A percentile compares a stretch with the other conserved stretches of the same genome.
Evolutionary conservation across 108 stramenopile genomes (phyloP).

Genomic region (Skeletonema potamos): DNA sequence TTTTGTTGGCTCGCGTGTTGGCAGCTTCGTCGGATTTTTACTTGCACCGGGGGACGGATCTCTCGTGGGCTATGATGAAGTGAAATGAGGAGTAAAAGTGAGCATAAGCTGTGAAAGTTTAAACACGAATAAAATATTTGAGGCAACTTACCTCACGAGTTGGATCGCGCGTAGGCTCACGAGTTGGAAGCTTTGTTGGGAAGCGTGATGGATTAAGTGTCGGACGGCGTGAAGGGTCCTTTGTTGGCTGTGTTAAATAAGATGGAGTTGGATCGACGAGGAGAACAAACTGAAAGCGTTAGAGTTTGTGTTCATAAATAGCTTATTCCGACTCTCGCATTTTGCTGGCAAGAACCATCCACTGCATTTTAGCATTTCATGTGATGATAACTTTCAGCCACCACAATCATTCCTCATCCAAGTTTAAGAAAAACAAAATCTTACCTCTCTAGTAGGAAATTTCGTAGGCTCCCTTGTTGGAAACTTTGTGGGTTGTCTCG

Average conservation of each 20-base stretch:
- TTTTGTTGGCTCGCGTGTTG: constrained; percentile 25
- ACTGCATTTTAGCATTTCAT: not conserved
- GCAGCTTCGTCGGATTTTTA: constrained; percentile 7
- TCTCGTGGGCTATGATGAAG: constrained; percentile 4
- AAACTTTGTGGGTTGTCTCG: not conserved
- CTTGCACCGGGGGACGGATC: constrained; percentile 12
- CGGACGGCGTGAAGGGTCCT: not conserved
- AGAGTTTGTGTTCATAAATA: not conserved
- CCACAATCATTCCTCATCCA: not conserved
- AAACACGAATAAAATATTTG: not conserved
- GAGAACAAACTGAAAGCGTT: not conserved
- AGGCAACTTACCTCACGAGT: constrained; percentile 4
- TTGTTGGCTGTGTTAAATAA: not conserved
- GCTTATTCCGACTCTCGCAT: not conserved
- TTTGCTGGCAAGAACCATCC: not conserved
- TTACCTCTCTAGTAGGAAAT: constrained; percentile 10
- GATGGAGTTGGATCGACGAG: not conserved
- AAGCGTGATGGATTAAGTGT: not conserved
- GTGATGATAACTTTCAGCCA: not conserved
- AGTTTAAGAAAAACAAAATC: not conserved
- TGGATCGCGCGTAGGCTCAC: constrained; percentile 14
- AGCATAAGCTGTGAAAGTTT: not conserved
- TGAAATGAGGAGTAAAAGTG: not conserved
- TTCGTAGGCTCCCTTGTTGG: constrained; percentile 11
- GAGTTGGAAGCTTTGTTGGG: constrained; percentile 13